phyloP scores from a whole-genome alignment of 179 eudicot species.

The Pouteria campechiana region DNA sequence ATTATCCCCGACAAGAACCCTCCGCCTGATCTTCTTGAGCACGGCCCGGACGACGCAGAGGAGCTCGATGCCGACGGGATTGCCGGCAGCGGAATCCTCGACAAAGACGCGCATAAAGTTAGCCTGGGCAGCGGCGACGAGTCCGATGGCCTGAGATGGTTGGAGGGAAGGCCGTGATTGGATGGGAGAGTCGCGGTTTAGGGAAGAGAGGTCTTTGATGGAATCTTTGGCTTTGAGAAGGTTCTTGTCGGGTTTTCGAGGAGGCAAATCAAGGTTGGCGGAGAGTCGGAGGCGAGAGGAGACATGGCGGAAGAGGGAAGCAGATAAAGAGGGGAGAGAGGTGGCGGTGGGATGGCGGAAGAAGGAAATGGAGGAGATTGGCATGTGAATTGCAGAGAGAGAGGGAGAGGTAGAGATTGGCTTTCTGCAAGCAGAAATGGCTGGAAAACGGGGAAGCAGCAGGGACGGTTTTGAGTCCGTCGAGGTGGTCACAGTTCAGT shows the following conservation, averaged over 20 bases:
- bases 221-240: conserved; percentile 40
- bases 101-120: conserved; percentile 97
- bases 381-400: conserved; percentile 6
- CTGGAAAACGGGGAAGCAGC: not conserved
- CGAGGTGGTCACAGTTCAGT: not conserved
- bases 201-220: conserved; percentile 34
- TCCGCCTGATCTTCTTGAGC: conserved; percentile 88
- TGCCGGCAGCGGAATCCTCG: conserved; percentile 11
- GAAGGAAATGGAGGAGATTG: conserved; percentile 19
- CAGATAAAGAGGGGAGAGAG: conserved; percentile 8
- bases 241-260: conserved; percentile 29
- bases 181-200: conserved; percentile 28
- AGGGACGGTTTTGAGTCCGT: not conserved
- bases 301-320: conserved; percentile 24
- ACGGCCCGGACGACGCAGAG: conserved; percentile 79
- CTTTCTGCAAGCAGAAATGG: not conserved
- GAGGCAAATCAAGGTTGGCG: conserved; percentile 19
- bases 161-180: conserved; percentile 24
- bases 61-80: conserved; percentile 35
- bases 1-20: conserved; percentile 83
- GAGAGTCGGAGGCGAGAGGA: conserved; percentile 14
- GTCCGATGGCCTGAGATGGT: conserved; percentile 46
- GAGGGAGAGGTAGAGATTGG: not conserved
- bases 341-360: conserved; percentile 31
- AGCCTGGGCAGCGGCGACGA: conserved; percentile 71